Base-by-base conservation (phyloP, 768 basidiomycete species). In the Psilocybe cubensis region DNA sequence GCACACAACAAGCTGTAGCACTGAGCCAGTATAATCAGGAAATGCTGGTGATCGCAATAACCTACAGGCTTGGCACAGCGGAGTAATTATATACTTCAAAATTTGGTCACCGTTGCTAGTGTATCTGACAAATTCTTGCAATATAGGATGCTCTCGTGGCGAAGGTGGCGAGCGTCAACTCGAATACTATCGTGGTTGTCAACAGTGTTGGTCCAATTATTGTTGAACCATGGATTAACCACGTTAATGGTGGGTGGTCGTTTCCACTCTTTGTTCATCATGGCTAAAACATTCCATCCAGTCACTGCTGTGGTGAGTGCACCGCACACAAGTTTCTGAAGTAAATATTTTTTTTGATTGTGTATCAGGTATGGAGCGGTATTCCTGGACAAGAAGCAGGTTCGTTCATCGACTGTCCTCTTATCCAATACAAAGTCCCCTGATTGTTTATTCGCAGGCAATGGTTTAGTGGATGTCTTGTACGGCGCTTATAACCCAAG, bases 341-440 rank as follows among this genome's bases (percentile, higher is more conserved):
- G 10, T 11, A 29, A 52, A 0, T n/a, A 4, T 4, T 17, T 52
- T 35, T 17, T 40, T 11, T 47, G 56, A 11, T 47, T 50, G 24
- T 25, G 20, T 23, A 46, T 45, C 48, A 75, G 77, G 75, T 86
- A 14, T 79, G 78, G 79, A 79, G 77, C 56, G 84, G 85, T 46
- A 62, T 84, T 20, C 81, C 78, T n/a, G 86, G 85, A 11, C 83
- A 86, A 69, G 85, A 89, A 76, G 80, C 83, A 46, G 86, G 86
- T 74, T 27, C 45, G 71, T 47, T 35, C 48, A 11, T 44, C n/a
- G 25, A 25, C 11, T 38, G 40, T 51, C 29, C 24, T 21, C 18
- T 6, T 12, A 20, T 12, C 9, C 46, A 10, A 18, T 10, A 20
- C 7, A 31, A 21, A 8, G 14, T 18, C 20, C 31, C 47, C 6